Evolutionary conservation across 371 early-diverging fungal genomes (phyloP), one percentile per base, ranked within the genome.

Genomic region (Mortierella sp.): DNA sequence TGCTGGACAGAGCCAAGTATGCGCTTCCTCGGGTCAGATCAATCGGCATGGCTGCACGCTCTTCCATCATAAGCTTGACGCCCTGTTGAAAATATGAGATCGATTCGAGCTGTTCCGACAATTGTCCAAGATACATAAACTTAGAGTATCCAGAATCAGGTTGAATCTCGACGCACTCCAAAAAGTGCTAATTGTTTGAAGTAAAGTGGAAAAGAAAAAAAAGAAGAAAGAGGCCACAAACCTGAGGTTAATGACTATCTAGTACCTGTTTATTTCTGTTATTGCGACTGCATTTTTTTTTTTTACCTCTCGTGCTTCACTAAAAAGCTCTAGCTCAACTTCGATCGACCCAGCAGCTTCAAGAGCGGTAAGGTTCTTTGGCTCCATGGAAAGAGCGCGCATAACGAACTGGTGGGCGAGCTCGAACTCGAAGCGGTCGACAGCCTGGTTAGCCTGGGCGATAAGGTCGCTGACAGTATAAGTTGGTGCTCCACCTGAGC

Each of bases 71-170:
- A 36, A 94, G 78, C 65, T 90, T 84, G 1, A 97, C 91, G n/a
- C 97, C 98, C 43, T 87, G 89, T 79, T 94, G 90, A 76, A 95
- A 98, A 68, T 90, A 92, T 58, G 81, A 69, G 50, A 96, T 88
- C 13, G 97, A 90, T 60, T 96, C 95, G 63, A 91, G 84, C 59
- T 93, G 96, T 9, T 86, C 87, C 1, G 92, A 88, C 78, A 98
- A 79, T 63, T 97, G 97, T 24, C 97, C 98, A 59, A 98, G 86
- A 76, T 95, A 96, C 92, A 98, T 91, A 86, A 92, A 96, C 85
- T 93, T 94, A 63, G 89, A 91, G 61, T 90, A 91, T 22, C 94
- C 93, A 43, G 84, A 76, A n/a, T 93, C 87, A 11, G 95, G 94
- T 58, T 84, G 88, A 13, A 93, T 75, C 72, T 90, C 84, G 41